Conservation (phyloP, 73 alveolate genomes). For the Paramecium octaurelia region DNA sequence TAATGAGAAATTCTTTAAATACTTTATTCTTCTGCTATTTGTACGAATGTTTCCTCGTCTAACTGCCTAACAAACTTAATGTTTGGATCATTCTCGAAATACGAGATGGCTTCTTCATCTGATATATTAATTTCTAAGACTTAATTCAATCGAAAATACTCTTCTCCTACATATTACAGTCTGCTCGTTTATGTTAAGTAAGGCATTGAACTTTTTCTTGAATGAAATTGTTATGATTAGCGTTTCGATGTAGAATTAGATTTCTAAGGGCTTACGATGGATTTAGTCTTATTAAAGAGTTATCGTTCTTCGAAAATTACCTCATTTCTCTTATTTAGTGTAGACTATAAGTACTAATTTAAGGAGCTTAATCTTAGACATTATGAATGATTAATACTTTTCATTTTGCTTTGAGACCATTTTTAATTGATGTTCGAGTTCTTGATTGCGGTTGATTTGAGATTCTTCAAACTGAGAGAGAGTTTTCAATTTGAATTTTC, state of each 20-base stretch:
- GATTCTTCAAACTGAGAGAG: not conserved
- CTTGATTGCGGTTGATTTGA: not conserved
- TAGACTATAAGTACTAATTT: not conserved
- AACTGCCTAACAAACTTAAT: not conserved
- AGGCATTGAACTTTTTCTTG: not conserved
- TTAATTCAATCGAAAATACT: not conserved
- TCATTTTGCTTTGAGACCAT: not conserved
- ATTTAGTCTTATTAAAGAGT: not conserved
- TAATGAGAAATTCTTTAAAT: not conserved
- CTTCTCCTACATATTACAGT: constrained; percentile 5
- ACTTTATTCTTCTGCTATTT: constrained; percentile 18
- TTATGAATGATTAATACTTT: not conserved
- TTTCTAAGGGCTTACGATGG: not conserved
- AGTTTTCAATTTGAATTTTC: not conserved
- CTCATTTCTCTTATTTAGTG: not conserved
- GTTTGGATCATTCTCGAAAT: not conserved
- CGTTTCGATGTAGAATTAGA: constrained; percentile 4
- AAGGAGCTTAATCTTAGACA: not conserved
- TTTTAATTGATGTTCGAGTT: constrained; percentile 2
- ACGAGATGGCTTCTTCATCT: constrained; percentile 32
- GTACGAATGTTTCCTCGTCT: not conserved
- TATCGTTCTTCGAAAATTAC: not conserved
- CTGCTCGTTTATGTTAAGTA: not conserved
- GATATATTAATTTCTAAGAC: not conserved
- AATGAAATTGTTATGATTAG: not conserved